A percentile compares a stretch with the other conserved stretches of the same genome.
phyloP scores from a whole-genome alignment of 2,329 filamentous ascomycete genomes.

The Aspergillus awamori region DNA sequence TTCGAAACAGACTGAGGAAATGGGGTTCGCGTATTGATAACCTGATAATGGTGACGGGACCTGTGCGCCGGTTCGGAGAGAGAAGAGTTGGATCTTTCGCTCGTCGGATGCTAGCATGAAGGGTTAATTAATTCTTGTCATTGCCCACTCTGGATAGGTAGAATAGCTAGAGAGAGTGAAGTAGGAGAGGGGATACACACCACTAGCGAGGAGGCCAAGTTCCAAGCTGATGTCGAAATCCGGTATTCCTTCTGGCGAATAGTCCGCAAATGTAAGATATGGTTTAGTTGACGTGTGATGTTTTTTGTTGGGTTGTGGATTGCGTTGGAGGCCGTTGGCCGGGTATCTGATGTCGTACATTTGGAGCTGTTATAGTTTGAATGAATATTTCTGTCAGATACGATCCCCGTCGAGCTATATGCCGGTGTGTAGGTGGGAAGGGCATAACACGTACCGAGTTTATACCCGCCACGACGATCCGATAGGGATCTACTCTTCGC shows the following conservation, averaged over 20 bases:
- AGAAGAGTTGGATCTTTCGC: constrained; percentile 42
- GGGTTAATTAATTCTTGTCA: background rate
- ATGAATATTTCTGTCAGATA: background rate
- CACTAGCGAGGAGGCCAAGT: constrained; percentile 42
- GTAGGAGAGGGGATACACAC: constrained; percentile 26
- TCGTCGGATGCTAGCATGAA: constrained; percentile 34
- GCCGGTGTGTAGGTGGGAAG: background rate
- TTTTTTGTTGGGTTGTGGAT: constrained; percentile 32
- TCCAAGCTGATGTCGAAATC: constrained; percentile 43
- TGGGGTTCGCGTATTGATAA: constrained; percentile 28
- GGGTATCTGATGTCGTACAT: constrained; percentile 48
- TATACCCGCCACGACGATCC: constrained; percentile 38
- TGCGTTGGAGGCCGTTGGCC: constrained; percentile 29
- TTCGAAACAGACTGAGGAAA: constrained; percentile 41
- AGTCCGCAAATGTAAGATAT: constrained; percentile 42
- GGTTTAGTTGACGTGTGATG: constrained; percentile 36
- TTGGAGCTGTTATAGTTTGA: constrained; percentile 32
- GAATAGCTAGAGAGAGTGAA: background rate
- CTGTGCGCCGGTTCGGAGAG: constrained; percentile 39
- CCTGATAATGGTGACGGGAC: constrained; percentile 33
- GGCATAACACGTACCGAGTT: constrained; percentile 31
- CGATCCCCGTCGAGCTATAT: background rate
- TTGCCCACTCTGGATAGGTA: background rate
- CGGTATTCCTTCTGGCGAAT: constrained; percentile 29
- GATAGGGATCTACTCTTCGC: constrained; percentile 39